Evolutionary conservation across 129 eudicot species (phyloP).

Genomic region (Tagetes erecta): DNA sequence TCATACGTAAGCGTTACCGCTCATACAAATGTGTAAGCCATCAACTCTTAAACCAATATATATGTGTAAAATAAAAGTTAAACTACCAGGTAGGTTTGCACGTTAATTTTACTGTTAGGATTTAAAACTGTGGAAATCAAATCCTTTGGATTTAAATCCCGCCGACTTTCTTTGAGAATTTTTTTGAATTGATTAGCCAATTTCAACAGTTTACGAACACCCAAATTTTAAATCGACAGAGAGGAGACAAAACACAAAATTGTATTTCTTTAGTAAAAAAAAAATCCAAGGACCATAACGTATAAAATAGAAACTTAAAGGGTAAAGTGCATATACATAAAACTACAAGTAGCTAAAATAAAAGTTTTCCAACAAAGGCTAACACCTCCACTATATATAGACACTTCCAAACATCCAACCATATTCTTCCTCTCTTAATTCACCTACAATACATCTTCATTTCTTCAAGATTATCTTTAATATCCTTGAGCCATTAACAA

Average conservation of each 20-base stretch:
- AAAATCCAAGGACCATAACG: conserved; percentile 4
- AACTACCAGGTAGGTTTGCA: no score
- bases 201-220: no score
- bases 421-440: conserved; percentile 3
- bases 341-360: conserved; percentile 17
- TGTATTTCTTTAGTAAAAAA: background rate
- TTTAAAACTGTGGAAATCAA: no score
- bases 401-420: conserved; percentile 4
- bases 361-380: background rate
- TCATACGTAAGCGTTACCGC: no score
- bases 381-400: conserved; percentile 25
- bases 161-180: no score
- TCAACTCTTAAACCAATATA: no score
- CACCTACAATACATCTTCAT: conserved; percentile 6
- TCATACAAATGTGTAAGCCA: no score
- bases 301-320: conserved; percentile 7
- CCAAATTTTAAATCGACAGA: background rate
- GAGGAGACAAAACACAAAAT: background rate
- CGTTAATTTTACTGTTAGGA: no score
- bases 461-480: background rate
- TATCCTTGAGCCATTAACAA: background rate
- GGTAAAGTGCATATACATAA: conserved; percentile 13
- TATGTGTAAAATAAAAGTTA: no score
- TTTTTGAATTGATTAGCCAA: no score
- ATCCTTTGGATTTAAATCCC: no score